Evolutionary conservation across 176 grass and related monocot species (phyloP).

Genomic region (Stipa capillata): DNA sequence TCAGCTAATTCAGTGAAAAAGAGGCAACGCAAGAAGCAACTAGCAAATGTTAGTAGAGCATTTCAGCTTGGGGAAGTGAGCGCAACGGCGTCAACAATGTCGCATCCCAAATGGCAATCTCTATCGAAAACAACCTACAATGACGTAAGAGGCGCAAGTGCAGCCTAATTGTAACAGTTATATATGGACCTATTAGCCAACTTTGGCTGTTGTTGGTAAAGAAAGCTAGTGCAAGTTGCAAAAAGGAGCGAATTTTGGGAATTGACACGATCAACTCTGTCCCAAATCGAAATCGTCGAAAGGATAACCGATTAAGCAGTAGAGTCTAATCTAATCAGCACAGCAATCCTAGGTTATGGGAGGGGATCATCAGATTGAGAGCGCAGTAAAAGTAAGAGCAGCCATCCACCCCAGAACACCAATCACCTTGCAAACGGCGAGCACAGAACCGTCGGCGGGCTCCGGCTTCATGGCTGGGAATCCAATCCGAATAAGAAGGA

Average conservation of each 20-base stretch:
- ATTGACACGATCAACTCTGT: neutral
- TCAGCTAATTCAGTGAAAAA: neutral
- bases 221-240: neutral
- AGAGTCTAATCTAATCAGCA: neutral
- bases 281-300: neutral
- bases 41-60: neutral
- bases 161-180: neutral
- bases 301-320: neutral
- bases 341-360: neutral
- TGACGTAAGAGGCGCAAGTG: neutral
- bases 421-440: constrained; percentile 34
- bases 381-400: neutral
- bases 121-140: neutral
- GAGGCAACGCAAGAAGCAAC: neutral
- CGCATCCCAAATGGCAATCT: neutral
- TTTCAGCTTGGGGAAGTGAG: neutral
- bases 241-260: neutral
- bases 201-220: neutral
- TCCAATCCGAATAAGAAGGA: too few relatives aligned
- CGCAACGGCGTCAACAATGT: neutral
- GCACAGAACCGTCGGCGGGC: neutral
- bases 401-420: neutral
- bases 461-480: constrained; percentile 6
- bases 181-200: neutral
- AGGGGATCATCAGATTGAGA: neutral